Conservation (phyloP, 2,329 filamentous ascomycete genomes). For the Aspergillus awamori region DNA sequence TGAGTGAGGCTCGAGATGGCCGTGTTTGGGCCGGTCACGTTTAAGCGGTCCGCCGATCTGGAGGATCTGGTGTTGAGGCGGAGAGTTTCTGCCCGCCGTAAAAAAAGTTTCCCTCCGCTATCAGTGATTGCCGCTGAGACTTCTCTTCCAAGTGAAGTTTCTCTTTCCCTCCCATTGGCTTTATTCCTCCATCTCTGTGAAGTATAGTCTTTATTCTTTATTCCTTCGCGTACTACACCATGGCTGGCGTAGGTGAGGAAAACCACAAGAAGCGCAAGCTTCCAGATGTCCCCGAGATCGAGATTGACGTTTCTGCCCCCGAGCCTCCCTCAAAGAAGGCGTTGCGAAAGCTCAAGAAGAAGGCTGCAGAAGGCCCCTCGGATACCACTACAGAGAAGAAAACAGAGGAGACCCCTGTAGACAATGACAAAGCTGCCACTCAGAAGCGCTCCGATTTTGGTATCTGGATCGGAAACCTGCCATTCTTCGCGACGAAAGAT, state of each 20-base stretch:
- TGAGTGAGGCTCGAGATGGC: slow-evolving; percentile 7
- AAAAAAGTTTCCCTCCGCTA: slow-evolving; percentile 24
- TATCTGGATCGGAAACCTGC: slow-evolving; percentile 94
- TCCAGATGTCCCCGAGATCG: slow-evolving; percentile 63
- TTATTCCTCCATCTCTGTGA: background rate
- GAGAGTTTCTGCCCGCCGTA: slow-evolving; percentile 34
- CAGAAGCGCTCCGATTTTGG: slow-evolving; percentile 72
- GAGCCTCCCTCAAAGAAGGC: slow-evolving; percentile 96
- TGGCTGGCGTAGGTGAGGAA: slow-evolving; percentile 33
- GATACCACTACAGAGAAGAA: slow-evolving; percentile 37
- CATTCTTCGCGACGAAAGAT: slow-evolving; percentile 75
- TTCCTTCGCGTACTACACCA: slow-evolving; percentile 17
- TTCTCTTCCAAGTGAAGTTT: background rate
- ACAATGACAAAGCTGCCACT: slow-evolving; percentile 23
- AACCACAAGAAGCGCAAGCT: slow-evolving; percentile 71
- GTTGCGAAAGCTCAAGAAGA: slow-evolving; percentile 84
- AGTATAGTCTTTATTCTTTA: background rate
- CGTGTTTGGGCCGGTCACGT: slow-evolving; percentile 14
- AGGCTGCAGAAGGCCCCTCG: slow-evolving; percentile 23
- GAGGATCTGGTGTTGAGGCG: slow-evolving; percentile 23
- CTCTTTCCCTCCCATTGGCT: background rate
- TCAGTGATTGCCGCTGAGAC: background rate
- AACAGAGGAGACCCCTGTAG: slow-evolving; percentile 40
- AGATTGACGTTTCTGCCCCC: slow-evolving; percentile 85
- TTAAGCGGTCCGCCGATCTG: slow-evolving; percentile 16